Conservation (phyloP, 768 basidiomycete species). For the Termitomyces sp. region DNA sequence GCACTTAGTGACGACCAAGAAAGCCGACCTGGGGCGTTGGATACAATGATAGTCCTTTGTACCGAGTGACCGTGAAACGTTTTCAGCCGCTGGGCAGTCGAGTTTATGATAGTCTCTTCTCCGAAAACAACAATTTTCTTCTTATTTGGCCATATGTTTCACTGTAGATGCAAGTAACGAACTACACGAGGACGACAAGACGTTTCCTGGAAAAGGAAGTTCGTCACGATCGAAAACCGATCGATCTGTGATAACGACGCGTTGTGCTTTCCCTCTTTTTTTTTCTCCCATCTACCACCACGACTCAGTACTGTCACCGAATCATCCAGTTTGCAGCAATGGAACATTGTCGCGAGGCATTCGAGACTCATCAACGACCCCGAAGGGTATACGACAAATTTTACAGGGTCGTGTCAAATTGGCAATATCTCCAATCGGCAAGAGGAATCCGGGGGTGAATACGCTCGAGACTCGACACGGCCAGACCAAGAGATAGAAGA, state of each 20-base stretch:
- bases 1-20: neutral
- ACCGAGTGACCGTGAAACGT: neutral
- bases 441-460: slow-evolving; percentile 1
- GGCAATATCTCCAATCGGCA: slow-evolving; percentile 7
- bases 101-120: neutral
- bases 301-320: neutral
- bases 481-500: neutral
- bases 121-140: neutral
- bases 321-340: neutral
- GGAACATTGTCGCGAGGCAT: neutral
- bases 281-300: neutral
- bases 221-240: slow-evolving; percentile 1
- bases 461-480: neutral
- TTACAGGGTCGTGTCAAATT: slow-evolving; percentile 7
- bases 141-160: neutral
- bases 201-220: slow-evolving; percentile 1
- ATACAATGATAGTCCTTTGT: too few species aligned
- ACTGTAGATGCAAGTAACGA: neutral
- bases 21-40: too few species aligned
- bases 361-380: neutral
- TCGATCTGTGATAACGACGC: slow-evolving; percentile 2
- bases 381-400: slow-evolving; percentile 5
- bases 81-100: neutral
- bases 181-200: too few species aligned
- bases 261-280: neutral